Evolutionary conservation across 768 basidiomycete genomes (phyloP), one percentile per base, ranked within the genome.

Genomic region (Kondoa malvinella): DNA sequence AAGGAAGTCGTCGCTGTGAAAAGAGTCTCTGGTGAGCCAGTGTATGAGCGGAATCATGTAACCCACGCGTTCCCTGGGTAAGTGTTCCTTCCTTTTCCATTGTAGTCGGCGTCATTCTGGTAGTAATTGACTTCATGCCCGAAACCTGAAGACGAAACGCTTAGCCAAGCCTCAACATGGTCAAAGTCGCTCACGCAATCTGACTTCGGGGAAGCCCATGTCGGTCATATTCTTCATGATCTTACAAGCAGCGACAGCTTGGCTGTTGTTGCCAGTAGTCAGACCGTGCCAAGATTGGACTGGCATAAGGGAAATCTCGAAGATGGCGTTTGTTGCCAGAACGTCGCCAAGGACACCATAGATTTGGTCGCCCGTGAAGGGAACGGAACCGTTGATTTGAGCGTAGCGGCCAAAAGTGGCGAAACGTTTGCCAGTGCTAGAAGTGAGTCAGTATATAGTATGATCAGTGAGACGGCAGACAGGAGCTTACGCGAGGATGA

Each of bases 221-320:
- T 14, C 27, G 15, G 27, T 29, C 58, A 59, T 4, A 59, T 59
- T 29, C 15, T 59, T 4, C 58, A 59, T 59, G 58, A 59, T 25
- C 25, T 59, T 59, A 25, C 58, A 59, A 60, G 66, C 34, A 29
- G 68, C 68, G 34, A 69, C 58, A 4, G 68, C 68, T 25, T 69
- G 66, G 32, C 15, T 21, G 34, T 69, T 69, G 58, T 69, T 65
- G 12, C n/a, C 25, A 30, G 57, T 64, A 15, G 68, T 69, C 8
- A 69, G 58, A 29, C 68, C 68, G 34, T 57, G 40, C 68, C 68
- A 69, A 57, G 65, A 58, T 32, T 60, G 30, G 29, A 66, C 30
- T 26, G 68, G 68, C 68, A 69, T 69, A 34, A 69, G 27, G 3
- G 68, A 69, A 40, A 65, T 4, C 29, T 40, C 50, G 25, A 69